phyloP scores from a whole-genome alignment of 352 stramenopile species.

The Globisporangium paroecandrum region DNA sequence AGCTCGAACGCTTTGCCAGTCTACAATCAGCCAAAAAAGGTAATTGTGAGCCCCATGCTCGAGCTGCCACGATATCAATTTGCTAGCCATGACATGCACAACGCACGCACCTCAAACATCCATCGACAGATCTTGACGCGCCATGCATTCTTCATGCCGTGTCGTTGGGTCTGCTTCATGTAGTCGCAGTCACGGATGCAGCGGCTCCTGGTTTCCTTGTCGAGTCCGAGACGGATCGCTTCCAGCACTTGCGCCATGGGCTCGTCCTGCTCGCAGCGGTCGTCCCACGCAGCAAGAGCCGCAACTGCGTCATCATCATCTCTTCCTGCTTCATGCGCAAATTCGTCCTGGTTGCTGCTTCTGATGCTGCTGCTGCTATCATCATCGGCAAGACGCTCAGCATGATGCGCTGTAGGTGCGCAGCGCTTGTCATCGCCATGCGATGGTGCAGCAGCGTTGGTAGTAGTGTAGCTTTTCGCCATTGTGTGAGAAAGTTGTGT shows the following conservation, averaged over 20 bases:
- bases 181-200: conserved; percentile 39
- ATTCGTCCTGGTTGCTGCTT: neutral
- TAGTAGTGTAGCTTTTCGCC: neutral
- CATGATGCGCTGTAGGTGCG: neutral
- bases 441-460: neutral
- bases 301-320: neutral
- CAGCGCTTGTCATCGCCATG: neutral
- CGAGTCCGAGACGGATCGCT: conserved; percentile 34
- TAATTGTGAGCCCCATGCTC: neutral
- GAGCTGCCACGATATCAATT: neutral
- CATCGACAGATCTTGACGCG: conserved; percentile 70
- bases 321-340: neutral
- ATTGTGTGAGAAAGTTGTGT: neutral
- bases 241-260: conserved; percentile 22
- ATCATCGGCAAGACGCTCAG: neutral
- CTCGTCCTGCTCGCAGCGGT: conserved; percentile 2
- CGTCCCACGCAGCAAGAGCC: neutral
- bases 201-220: conserved; percentile 22
- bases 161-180: conserved; percentile 36
- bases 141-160: conserved; percentile 66
- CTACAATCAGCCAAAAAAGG: conserved; percentile 16
- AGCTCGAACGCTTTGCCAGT: conserved; percentile 71
- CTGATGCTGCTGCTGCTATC: neutral
- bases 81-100: neutral
- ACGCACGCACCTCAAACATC: conserved; percentile 53